Evolutionary conservation across 1,284 basidiomycete genomes (phyloP), one percentile per base, ranked within the genome.

Genomic region (Sphagnurus paluster): DNA sequence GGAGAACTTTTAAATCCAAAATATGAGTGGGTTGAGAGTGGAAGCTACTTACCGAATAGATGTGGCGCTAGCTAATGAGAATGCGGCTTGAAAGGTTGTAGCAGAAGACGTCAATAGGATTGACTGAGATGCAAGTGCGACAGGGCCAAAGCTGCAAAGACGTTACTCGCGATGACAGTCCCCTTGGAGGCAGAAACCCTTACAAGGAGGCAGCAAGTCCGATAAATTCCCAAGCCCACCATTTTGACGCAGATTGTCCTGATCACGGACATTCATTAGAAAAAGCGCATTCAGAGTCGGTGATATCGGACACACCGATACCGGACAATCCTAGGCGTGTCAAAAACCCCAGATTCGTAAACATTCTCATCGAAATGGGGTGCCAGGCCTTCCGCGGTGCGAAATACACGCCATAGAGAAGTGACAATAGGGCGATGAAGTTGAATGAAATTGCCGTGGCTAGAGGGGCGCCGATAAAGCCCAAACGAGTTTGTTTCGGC

Each of bases 381-480:
- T 90, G 79, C 91, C 93, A 97, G 1, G 93, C 93, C 0, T 83
- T 87, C 28, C 73, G 69, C 0, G 92, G 87, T 0, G 87, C 84
- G 54, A 82, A 81, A 59, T 82, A 82, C 13, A 88, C 52, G 7
- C 84, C 87, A 60, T 93, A 95, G 19, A 77, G 47, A 29, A 90
- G 61, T 2, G 84, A 87, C 25, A 81, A 60, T 24, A 88, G 36
- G 7, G 84, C 80, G 47, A 94, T 87, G 23, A 96, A 71, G 65
- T 92, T 95, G 72, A 91, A 91, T 2, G 88, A 90, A 46, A 95
- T 76, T 0, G 88, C 87, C 0, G 91, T 93, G 0, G 95, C 90
- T 26, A 98, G 75, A 0, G 96, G 95, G 3, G 95, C 95, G 6
- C 96, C 96, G 47, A 93, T 82, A 68, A 94, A 99, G 6, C 96